Percentiles rank a stretch among this genome's conserved stretches.
These are phyloP conservation scores for Exophiala xenobiotica DNA, from an alignment of 2,329 filamentous ascomycete species.

Conservation along the genomic window DNA sequence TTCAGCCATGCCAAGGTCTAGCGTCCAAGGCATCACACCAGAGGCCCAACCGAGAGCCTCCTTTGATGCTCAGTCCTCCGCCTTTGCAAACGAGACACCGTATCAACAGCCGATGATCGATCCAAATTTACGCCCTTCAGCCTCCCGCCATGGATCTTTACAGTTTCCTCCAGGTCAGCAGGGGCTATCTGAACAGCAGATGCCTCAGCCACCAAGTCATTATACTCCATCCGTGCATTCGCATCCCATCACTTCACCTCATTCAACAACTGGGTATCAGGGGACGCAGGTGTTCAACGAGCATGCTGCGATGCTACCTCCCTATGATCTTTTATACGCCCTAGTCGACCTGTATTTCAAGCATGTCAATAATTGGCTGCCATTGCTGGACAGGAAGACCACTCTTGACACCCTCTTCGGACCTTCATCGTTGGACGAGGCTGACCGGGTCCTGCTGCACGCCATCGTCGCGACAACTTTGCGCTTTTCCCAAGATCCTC, in stretches of 20 bases:
- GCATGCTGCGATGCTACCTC: constrained; percentile 53
- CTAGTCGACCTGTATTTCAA: constrained; percentile 76
- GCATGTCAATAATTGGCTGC: constrained; percentile 80
- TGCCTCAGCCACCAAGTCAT: constrained; percentile 20
- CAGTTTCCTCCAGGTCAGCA: constrained; percentile 18
- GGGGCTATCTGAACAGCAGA: constrained; percentile 12
- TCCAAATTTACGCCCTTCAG: constrained; percentile 18
- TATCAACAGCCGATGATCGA: constrained; percentile 26
- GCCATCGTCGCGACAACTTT: constrained; percentile 87
- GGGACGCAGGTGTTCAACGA: constrained; percentile 36
- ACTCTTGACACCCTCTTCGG: constrained; percentile 82
- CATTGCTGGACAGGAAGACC: constrained; percentile 80
- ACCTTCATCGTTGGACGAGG: constrained; percentile 66
- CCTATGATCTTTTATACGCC: constrained; percentile 71
- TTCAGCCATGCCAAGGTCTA: neutral
- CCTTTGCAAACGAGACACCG: constrained; percentile 7
- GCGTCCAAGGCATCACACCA: constrained; percentile 9
- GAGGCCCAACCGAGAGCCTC: constrained; percentile 6
- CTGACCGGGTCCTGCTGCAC: constrained; percentile 78
- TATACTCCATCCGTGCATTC: constrained; percentile 28
- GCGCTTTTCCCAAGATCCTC: constrained; percentile 74
- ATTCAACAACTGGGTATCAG: constrained; percentile 23
- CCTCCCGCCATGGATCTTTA: constrained; percentile 25
- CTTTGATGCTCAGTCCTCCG: constrained; percentile 15
- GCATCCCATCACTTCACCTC: constrained; percentile 28